These are phyloP conservation scores for Cercospora canescens DNA, from an alignment of 2,329 filamentous ascomycete species.

Conservation along the genomic window DNA sequence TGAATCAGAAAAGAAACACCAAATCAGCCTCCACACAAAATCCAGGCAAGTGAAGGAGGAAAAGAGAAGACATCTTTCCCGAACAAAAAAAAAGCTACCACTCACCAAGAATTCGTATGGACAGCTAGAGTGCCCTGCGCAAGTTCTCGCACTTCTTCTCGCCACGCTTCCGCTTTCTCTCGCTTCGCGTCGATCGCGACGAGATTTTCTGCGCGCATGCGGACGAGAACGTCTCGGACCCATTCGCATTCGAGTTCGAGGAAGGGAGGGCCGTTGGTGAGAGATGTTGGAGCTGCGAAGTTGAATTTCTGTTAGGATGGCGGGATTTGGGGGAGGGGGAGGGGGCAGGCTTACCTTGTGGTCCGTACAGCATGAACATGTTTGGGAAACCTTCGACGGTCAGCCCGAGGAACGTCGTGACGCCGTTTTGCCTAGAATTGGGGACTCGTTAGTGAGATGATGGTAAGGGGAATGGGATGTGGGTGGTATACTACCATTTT, in stretches of 20 bases:
- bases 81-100: not conserved
- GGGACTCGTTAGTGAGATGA: not conserved
- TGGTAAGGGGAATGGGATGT: not conserved
- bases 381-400: slow-evolving; percentile 34
- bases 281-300: slow-evolving; percentile 40
- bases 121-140: not conserved
- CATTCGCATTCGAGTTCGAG: slow-evolving; percentile 47
- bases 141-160: not conserved
- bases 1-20: not conserved
- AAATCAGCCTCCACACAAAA: not conserved
- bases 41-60: too few species aligned
- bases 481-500: not conserved
- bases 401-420: slow-evolving; percentile 42
- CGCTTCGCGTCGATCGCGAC: slow-evolving; percentile 11
- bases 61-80: too few species aligned
- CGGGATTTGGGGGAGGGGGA: not conserved
- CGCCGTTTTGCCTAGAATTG: slow-evolving; percentile 28
- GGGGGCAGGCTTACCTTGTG: not conserved
- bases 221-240: slow-evolving; percentile 45
- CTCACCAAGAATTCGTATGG: not conserved
- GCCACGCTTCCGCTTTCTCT: not conserved
- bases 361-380: slow-evolving; percentile 34
- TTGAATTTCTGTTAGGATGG: not conserved
- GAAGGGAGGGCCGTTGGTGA: slow-evolving; percentile 47
- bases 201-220: slow-evolving; percentile 40